phyloP scores from a whole-genome alignment of 1,139 yeast species.

The Lodderomyces parapsilosis region DNA sequence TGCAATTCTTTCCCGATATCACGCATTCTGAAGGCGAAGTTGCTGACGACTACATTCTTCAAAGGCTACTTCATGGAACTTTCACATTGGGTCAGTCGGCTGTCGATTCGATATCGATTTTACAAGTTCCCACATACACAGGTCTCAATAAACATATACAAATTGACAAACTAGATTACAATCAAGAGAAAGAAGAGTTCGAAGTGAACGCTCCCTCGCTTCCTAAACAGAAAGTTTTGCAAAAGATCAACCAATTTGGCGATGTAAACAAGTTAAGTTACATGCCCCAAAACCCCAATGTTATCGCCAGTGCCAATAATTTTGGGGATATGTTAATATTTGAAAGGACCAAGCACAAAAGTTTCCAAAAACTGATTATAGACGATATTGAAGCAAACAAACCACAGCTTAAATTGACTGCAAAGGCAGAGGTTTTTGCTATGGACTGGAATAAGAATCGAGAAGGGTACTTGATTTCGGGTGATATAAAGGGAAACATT shows the following conservation, averaged over 20 bases:
- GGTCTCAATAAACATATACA: slow-evolving; percentile 32
- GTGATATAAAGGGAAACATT: slow-evolving; percentile 36
- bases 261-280: slow-evolving; percentile 43
- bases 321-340: slow-evolving; percentile 42
- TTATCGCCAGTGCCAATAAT: slow-evolving; percentile 43
- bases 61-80: slow-evolving; percentile 41
- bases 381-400: slow-evolving; percentile 30
- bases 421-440: slow-evolving; percentile 36
- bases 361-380: slow-evolving; percentile 31
- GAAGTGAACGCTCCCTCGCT: slow-evolving; percentile 26
- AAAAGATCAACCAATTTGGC: slow-evolving; percentile 43
- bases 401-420: slow-evolving; percentile 11
- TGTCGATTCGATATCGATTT: slow-evolving; percentile 37
- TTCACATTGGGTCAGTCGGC: slow-evolving; percentile 45
- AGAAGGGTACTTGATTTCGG: slow-evolving; percentile 37
- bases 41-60: slow-evolving; percentile 20
- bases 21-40: slow-evolving; percentile 22
- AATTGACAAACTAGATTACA: slow-evolving; percentile 35
- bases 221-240: slow-evolving; percentile 29
- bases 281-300: slow-evolving; percentile 47
- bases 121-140: slow-evolving; percentile 35
- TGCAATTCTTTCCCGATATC: slow-evolving; percentile 57
- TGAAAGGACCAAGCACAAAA: slow-evolving; percentile 54
- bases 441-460: slow-evolving; percentile 44
- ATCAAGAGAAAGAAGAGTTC: slow-evolving; percentile 42